Evolutionary conservation across 345 rosid species (phyloP), one percentile per base, ranked within the genome.

Genomic region (Eucalyptus pauciflora): DNA sequence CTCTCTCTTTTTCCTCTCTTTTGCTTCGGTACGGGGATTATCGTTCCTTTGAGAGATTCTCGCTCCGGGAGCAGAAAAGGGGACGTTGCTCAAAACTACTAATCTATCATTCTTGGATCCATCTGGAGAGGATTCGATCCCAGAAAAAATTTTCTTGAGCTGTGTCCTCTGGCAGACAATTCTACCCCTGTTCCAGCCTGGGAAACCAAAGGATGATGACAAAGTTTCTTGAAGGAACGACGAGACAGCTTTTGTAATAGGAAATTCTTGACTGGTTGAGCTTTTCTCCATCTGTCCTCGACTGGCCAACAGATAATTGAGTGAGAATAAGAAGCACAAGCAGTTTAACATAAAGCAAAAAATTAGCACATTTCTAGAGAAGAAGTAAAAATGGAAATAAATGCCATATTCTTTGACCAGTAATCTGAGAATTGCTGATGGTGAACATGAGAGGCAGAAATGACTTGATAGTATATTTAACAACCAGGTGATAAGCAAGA

Each of bases 131-230:
- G 97, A 89, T 86, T 89, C 97, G 48, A 90, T 76, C 22, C 91
- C 91, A 22, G 96, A 89, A 7, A 95, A 88, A 46, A 95, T 60
- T 62, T 93, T 94, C 95, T 96, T 98, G 80, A 98, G 97, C 85
- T 95, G 99, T 89, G 97, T 92, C 88, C 94, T 90, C 90, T 95
- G 98, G 92, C 98, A 96, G 91, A 95, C 94, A 90, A 98, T 94
- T 89, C 99, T 95, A 87, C 98, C 99, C 88, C 94, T 95, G 81
- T 94, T 98, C 99, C 99, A 95, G 76, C 93, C 92, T 10, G 98
- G 92, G 92, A 92, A 94, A 89, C 94, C 93, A 93, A 97, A 97
- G 69, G 95, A 92, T n/a, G 96, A 89, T 71, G 97, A 91, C 48
- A 92, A 92, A 56, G 94, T 92, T 62, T 96, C 96, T 92, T 96